A percentile compares a stretch with the other conserved stretches of the same genome.
These are phyloP conservation scores for Eucommia ulmoides DNA, from an alignment of 257 asterid species.

Conservation along the genomic window DNA sequence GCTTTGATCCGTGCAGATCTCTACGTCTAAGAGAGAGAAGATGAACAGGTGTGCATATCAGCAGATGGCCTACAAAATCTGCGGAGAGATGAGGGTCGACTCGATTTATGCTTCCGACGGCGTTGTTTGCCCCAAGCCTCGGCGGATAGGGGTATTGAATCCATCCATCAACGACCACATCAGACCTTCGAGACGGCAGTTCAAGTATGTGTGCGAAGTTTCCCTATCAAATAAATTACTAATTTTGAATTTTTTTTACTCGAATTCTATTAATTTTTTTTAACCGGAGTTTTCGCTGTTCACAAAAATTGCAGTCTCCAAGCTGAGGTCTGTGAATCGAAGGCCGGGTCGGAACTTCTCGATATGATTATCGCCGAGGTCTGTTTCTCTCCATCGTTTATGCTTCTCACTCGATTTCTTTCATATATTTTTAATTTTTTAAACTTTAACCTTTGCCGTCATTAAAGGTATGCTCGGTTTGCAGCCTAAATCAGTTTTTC, in stretches of 20 bases:
- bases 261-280: not conserved
- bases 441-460: too few species aligned
- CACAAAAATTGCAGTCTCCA: not conserved
- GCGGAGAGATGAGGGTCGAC: not conserved
- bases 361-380: not conserved
- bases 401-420: too few species aligned
- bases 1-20: too few species aligned
- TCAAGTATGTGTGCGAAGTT: not conserved
- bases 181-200: not conserved
- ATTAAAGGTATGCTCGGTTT: too few species aligned
- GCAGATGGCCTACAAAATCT: not conserved
- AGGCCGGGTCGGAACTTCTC: not conserved
- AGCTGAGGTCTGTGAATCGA: not conserved
- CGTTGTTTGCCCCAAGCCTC: constrained; percentile 3
- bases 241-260: not conserved
- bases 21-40: not conserved
- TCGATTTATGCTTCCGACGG: not conserved
- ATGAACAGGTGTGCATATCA: not conserved
- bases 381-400: too few species aligned
- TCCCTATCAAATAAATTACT: not conserved
- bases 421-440: too few species aligned
- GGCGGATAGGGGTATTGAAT: not conserved
- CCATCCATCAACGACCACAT: not conserved
- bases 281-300: too few species aligned
- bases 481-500: too few species aligned